A percentile compares a stretch with the other conserved stretches of the same genome.
These are phyloP conservation scores for Moesziomyces sp. DNA, from an alignment of 1,284 basidiomycete genomes.

Conservation along the genomic window DNA sequence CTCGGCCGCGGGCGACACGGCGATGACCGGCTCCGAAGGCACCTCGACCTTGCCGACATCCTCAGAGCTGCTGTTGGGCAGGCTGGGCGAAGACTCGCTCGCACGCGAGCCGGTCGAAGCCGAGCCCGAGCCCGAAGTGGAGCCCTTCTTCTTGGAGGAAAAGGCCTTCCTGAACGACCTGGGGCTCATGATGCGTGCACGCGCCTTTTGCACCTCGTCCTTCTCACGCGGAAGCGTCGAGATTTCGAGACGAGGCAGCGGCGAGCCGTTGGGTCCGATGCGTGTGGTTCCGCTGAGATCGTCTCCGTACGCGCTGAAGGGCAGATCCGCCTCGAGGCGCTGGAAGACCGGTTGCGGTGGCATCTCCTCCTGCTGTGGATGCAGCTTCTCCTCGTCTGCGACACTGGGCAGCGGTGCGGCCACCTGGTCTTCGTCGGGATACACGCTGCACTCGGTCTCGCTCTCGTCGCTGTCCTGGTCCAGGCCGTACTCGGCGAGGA, in stretches of 20 bases:
- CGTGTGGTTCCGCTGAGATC: background rate
- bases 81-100: conserved; percentile 18
- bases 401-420: conserved; percentile 1
- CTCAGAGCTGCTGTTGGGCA: conserved; percentile 31
- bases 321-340: conserved; percentile 34
- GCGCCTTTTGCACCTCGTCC: conserved; percentile 22
- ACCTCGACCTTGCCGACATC: conserved; percentile 25
- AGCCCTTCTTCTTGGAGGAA: conserved; percentile 26
- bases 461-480: conserved; percentile 45
- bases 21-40: background rate
- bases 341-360: conserved; percentile 33
- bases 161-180: conserved; percentile 42
- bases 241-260: conserved; percentile 25
- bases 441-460: conserved; percentile 32
- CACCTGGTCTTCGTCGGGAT: conserved; percentile 17
- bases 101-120: conserved; percentile 6
- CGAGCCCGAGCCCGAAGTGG: conserved; percentile 8
- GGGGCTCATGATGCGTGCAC: conserved; percentile 35
- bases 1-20: background rate
- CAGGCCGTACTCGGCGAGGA: conserved; percentile 37
- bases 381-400: background rate
- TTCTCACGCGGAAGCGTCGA: conserved; percentile 38
- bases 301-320: conserved; percentile 5
- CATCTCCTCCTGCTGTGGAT: conserved; percentile 6
- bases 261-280: conserved; percentile 1